Base-by-base conservation (phyloP, 352 stramenopile species). In the Globisporangium perplexum region DNA sequence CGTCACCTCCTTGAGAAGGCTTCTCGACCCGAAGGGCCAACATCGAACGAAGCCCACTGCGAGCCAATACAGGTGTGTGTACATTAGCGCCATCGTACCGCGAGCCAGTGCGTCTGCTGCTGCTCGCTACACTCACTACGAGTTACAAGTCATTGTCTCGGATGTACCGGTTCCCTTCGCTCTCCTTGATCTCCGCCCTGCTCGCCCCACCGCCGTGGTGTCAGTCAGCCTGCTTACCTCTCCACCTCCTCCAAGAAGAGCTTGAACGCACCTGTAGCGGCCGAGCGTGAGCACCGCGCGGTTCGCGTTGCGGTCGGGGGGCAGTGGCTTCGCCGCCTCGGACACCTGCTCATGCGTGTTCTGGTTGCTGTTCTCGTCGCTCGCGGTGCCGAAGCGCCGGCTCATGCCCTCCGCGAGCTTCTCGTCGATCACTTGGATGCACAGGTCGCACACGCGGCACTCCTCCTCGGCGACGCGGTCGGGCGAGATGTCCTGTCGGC, bases 141-240 rank as follows among this genome's bases (percentile, higher is more conserved):
- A 23, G 7, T 71, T 64, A 94, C 50, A 94, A 53, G 55, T 94
- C 83, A 20, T 75, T 86, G 66, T 94, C 83, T 41, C 83, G 79
- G 45, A 94, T 94, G 77, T 92, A 94, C 28, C 83, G 77, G 52
- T 94, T 94, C 58, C 83, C 83, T 68, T 94, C 83, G 51, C 81
- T 92, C 55, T 94, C 83, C 48, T 91, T 94, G 72, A 94, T 94
- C 57, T 94, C 83, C 36, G 83, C 83, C 54, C 83, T 94, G 43
- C 11, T 48, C 42, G 23, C n/a, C n/a, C n/a, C n/a, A n/a, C n/a
- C n/a, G n/a, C n/a, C n/a, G n/a, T n/a, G n/a, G n/a, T n/a, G n/a
- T n/a, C n/a, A n/a, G n/a, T n/a, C n/a, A n/a, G n/a, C n/a, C n/a
- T n/a, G n/a, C n/a, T n/a, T n/a, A n/a, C n/a, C n/a, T n/a, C n/a